Evolutionary conservation across 148 eudicot genomes (phyloP), one percentile per base, ranked within the genome.

Genomic region (Cornus kousa): DNA sequence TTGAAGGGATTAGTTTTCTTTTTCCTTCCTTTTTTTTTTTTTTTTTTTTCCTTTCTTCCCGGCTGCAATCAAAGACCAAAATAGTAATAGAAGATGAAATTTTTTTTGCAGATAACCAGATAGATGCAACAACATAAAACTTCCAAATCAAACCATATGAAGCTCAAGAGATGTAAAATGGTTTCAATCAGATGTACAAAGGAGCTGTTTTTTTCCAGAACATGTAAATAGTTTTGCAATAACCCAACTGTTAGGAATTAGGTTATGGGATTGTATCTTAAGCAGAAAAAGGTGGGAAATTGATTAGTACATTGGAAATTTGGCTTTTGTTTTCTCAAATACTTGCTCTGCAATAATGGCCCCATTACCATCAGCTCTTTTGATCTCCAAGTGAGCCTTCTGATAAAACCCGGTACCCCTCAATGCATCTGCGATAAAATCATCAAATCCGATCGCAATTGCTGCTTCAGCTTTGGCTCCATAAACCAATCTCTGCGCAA

Each of bases 381-480:
- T 94, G 89, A 94, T 94, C 80, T 94, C 98, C 81, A 94, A 71
- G 35, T 82, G 82, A 50, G 98, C 92, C 77, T 94, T 94, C 82
- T 94, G 96, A 78, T 94, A 94, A 16, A 90, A 88, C 46, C 93
- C 94, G 0, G 96, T 94, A 11, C 98, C 98, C 85, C 98, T 90
- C 50, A 94, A 74, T 67, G 98, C 96, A 87, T 94, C 98, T 20
- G 96, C 94, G 1, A 94, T 91, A 65, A 94, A 94, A 80, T 91
- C 91, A 78, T 91, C 92, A 22, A 93, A 91, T 35, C 98, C 98
- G 10, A 93, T 87, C 19, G 95, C 92, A 70, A 91, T 91, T 67
- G 95, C 98, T 66, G 98, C 98, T 83, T 93, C 98, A 22, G 98
- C 98, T 86, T 93, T 90, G 20, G 93, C 95, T 17, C 93, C 95